Evolutionary conservation across 805 yeast species (phyloP).

Genomic region (Huiozyma naganishii): DNA sequence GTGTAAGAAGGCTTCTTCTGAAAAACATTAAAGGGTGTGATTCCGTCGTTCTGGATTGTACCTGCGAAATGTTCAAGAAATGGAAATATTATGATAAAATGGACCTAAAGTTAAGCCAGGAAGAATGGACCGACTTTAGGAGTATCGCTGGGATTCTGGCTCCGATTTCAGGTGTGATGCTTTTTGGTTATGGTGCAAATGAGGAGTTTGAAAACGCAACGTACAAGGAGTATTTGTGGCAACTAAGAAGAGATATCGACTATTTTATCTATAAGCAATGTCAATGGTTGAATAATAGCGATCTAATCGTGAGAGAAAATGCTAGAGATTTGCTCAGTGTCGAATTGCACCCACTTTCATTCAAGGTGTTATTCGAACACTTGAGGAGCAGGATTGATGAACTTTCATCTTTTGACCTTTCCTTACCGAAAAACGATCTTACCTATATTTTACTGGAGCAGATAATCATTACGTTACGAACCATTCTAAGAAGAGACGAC

Average conservation of each 20-base stretch:
- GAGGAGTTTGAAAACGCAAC: constrained; percentile 3
- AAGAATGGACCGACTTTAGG: constrained; percentile 40
- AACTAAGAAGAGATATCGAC: constrained; percentile 31
- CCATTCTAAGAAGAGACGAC: constrained; percentile 28
- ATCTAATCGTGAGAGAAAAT: constrained; percentile 51
- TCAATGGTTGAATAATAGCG: constrained; percentile 36
- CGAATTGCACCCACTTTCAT: constrained; percentile 52
- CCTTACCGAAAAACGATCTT: constrained; percentile 12
- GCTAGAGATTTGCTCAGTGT: constrained; percentile 60
- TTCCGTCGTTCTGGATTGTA: constrained; percentile 21
- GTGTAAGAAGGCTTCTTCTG: constrained; percentile 37
- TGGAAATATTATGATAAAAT: constrained; percentile 17
- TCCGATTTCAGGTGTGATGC: constrained; percentile 54
- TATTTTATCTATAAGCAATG: constrained; percentile 43
- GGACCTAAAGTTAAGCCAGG: constrained; percentile 17
- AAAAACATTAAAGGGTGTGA: constrained; percentile 18
- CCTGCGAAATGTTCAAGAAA: constrained; percentile 29
- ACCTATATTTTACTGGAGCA: constrained; percentile 38
- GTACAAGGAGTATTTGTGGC: constrained; percentile 17
- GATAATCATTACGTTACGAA: constrained; percentile 35
- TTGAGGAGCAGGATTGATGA: constrained; percentile 31
- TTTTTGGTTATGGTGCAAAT: constrained; percentile 17
- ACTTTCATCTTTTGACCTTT: constrained; percentile 18
- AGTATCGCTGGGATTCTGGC: constrained; percentile 68
- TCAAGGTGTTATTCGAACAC: constrained; percentile 37